phyloP scores from a whole-genome alignment of 345 rosid genomes.

The Salix koriyanagi region DNA sequence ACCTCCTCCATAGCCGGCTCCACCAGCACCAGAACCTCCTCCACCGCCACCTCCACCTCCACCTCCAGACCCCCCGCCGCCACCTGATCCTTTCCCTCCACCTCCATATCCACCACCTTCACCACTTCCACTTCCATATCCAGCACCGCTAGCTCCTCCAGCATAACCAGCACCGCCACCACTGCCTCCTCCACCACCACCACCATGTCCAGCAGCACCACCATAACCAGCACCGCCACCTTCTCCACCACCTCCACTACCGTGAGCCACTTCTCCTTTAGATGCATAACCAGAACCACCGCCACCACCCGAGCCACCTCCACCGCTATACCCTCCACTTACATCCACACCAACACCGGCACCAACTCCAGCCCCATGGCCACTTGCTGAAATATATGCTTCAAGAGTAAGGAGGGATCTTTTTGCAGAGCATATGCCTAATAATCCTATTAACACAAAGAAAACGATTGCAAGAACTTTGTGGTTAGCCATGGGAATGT shows the following conservation, averaged over 20 bases:
- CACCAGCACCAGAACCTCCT: constrained; percentile 3
- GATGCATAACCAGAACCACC: constrained; percentile 5
- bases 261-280: background rate
- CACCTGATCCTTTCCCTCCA: background rate
- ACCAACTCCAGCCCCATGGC: constrained; percentile 7
- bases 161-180: background rate
- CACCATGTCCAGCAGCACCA: constrained; percentile 10
- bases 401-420: constrained; percentile 12
- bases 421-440: constrained; percentile 13
- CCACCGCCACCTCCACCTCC: constrained; percentile 13
- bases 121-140: constrained; percentile 5
- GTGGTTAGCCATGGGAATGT: constrained; percentile 5
- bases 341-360: constrained; percentile 3
- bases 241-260: constrained; percentile 11
- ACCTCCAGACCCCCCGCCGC: constrained; percentile 10
- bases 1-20: constrained; percentile 33
- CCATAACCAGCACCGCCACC: constrained; percentile 8
- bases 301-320: constrained; percentile 14
- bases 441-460: background rate
- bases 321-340: constrained; percentile 6
- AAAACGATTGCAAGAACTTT: background rate
- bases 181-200: constrained; percentile 7
- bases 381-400: background rate
- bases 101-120: constrained; percentile 14
- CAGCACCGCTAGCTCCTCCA: constrained; percentile 10